These are phyloP conservation scores for Mycena sanguinolenta DNA, from an alignment of 768 basidiomycete species.

Conservation along the genomic window DNA sequence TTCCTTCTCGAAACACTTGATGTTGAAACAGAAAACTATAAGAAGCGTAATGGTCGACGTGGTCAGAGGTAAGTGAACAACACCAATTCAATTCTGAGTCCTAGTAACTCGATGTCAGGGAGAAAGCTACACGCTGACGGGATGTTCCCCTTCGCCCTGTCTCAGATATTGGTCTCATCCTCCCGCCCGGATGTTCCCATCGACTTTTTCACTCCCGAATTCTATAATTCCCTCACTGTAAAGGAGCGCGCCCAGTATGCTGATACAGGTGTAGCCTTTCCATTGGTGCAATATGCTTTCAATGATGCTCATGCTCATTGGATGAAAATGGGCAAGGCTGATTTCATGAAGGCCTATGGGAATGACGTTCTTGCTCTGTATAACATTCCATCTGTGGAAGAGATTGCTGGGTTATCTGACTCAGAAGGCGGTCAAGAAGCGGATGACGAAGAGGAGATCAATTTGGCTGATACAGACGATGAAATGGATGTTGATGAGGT, in stretches of 20 bases:
- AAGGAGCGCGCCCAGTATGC: not conserved
- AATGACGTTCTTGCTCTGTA: not conserved
- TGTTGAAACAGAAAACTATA: not conserved
- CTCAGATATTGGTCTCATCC: not conserved
- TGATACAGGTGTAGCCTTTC: not conserved
- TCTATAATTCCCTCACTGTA: not conserved
- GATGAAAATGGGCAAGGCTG: not conserved
- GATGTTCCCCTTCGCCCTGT: not conserved
- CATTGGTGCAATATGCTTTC: not conserved
- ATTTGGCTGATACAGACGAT: too few relatives aligned
- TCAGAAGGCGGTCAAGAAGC: not conserved
- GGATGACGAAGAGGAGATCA: too few relatives aligned
- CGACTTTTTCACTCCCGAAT: not conserved
- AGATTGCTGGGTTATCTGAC: not conserved
- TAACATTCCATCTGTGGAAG: not conserved
- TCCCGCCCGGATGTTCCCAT: not conserved
- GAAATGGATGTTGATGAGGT: not conserved
- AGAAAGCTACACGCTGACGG: too few relatives aligned
- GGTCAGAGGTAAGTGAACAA: not conserved
- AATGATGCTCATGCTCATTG: not conserved
- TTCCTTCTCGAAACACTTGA: not conserved
- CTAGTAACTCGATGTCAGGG: too few relatives aligned
- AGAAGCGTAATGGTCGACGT: not conserved
- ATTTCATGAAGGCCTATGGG: not conserved
- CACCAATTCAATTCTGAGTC: too few relatives aligned